Conservation (phyloP, 2,329 filamentous ascomycete species). For the Myriosclerotinia scirpicola region DNA sequence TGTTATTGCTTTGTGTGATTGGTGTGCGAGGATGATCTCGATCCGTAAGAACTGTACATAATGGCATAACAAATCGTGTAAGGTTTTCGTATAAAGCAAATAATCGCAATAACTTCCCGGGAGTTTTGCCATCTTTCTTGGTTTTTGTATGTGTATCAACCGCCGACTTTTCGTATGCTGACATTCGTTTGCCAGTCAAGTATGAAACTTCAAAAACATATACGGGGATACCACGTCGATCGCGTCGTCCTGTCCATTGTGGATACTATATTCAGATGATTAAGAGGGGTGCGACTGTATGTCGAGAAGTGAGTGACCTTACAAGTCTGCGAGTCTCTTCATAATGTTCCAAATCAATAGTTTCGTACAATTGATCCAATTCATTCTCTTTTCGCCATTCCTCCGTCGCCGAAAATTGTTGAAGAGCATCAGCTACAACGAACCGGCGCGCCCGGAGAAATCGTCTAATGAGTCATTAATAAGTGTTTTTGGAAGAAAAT, state of each 20-base stretch:
- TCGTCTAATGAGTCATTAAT: slow-evolving; percentile 54
- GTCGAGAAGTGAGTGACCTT: slow-evolving; percentile 35
- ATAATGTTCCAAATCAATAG: slow-evolving; percentile 81
- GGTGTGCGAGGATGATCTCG: slow-evolving; percentile 76
- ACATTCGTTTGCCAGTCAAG: slow-evolving; percentile 78
- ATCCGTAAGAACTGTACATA: slow-evolving; percentile 74
- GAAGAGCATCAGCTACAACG: slow-evolving; percentile 71
- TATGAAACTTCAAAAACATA: slow-evolving; percentile 87
- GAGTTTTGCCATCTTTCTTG: slow-evolving; percentile 63
- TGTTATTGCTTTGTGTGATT: slow-evolving; percentile 89
- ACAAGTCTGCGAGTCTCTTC: slow-evolving; percentile 78
- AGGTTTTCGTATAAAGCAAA: slow-evolving; percentile 95
- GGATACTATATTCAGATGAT: slow-evolving; percentile 63
- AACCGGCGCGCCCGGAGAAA: slow-evolving; percentile 85
- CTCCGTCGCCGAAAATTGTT: slow-evolving; percentile 85
- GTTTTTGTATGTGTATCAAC: slow-evolving; percentile 58
- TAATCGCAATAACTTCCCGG: slow-evolving; percentile 76
- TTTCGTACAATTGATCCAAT: slow-evolving; percentile 77
- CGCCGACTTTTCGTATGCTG: slow-evolving; percentile 69
- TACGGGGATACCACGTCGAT: slow-evolving; percentile 86
- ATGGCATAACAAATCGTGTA: slow-evolving; percentile 79
- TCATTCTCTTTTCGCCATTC: slow-evolving; percentile 81
- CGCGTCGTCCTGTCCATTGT: slow-evolving; percentile 90
- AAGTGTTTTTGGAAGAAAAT: not conserved
- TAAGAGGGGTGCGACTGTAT: slow-evolving; percentile 28